Percentiles rank a stretch among this genome's conserved stretches.
Conservation (phyloP, 805 yeast species). For the Myxozyma lipomycoides region DNA sequence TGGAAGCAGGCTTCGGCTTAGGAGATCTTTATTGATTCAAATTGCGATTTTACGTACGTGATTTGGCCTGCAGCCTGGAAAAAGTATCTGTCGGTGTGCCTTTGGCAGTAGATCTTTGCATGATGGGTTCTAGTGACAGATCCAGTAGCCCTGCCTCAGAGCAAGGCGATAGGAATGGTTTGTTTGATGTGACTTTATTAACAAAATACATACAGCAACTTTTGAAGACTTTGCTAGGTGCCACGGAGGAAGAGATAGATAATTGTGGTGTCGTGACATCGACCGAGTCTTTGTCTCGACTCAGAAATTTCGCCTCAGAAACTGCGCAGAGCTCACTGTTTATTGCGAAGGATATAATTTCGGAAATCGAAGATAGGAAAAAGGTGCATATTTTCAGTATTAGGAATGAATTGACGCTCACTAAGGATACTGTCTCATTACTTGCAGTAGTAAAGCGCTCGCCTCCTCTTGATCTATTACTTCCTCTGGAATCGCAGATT, state of each 20-base stretch:
- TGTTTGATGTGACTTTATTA: conserved; percentile 6
- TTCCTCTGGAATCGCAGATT: conserved; percentile 33
- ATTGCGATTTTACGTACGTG: too few relatives aligned
- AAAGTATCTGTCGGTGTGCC: too few relatives aligned
- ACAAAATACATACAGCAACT: conserved; percentile 20
- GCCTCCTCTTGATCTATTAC: conserved; percentile 15
- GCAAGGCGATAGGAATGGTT: neutral
- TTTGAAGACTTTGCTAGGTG: conserved; percentile 27
- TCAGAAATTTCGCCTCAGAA: conserved; percentile 29
- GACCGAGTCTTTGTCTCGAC: conserved; percentile 4
- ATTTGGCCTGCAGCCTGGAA: too few relatives aligned
- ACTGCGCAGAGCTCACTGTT: conserved; percentile 31
- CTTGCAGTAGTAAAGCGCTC: conserved; percentile 32
- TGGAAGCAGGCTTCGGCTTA: too few relatives aligned
- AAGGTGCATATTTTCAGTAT: conserved; percentile 4
- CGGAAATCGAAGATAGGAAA: conserved; percentile 11
- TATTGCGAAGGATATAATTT: conserved; percentile 22
- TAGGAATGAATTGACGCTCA: conserved; percentile 1
- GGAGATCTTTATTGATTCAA: too few relatives aligned
- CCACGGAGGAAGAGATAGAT: conserved; percentile 27
- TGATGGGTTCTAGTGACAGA: neutral
- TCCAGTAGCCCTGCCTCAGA: neutral
- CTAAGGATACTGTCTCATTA: conserved; percentile 16
- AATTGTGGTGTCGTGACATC: conserved; percentile 21
- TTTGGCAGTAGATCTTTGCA: too few relatives aligned